Percentiles rank a stretch among this genome's conserved stretches.
These are phyloP conservation scores for Pestalotiopsis sp. DNA, from an alignment of 2,329 filamentous ascomycete genomes.

Conservation along the genomic window DNA sequence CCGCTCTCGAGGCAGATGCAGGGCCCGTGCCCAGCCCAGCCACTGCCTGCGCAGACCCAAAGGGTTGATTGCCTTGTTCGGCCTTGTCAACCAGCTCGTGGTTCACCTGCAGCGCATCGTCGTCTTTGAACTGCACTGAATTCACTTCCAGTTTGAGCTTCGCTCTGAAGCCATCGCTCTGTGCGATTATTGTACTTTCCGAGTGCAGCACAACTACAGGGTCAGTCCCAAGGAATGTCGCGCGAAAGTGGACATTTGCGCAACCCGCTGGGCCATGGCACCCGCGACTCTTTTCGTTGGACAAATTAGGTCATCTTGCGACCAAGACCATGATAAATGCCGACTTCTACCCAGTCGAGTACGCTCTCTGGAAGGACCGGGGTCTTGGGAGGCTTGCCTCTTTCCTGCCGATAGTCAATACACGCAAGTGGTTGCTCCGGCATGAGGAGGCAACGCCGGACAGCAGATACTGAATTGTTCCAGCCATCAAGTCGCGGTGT, in stretches of 20 bases:
- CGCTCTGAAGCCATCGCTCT: background rate
- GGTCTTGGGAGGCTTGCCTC: conserved; percentile 10
- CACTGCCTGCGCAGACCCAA: no score
- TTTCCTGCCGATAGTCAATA: background rate
- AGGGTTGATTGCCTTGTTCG: background rate
- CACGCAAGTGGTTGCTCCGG: conserved; percentile 12
- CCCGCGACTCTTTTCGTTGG: background rate
- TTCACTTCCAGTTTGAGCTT: background rate
- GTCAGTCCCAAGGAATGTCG: conserved; percentile 17
- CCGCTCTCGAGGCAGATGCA: no score
- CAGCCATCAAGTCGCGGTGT: background rate
- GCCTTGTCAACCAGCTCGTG: background rate
- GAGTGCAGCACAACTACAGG: conserved; percentile 4
- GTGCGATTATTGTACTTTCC: background rate
- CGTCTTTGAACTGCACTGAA: background rate
- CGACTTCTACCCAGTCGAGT: conserved; percentile 14
- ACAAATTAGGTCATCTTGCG: background rate
- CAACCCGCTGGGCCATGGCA: conserved; percentile 8
- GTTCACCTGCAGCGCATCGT: background rate
- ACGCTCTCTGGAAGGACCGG: conserved; percentile 16
- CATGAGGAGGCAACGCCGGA: background rate
- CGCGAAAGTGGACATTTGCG: conserved; percentile 17
- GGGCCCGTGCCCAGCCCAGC: no score
- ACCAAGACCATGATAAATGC: conserved; percentile 14
- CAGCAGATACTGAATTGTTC: conserved; percentile 11